A percentile compares a stretch with the other conserved stretches of the same genome.
Evolutionary conservation across 164 flowering plant genomes (phyloP).

Genomic region (Nymphaea colorata): DNA sequence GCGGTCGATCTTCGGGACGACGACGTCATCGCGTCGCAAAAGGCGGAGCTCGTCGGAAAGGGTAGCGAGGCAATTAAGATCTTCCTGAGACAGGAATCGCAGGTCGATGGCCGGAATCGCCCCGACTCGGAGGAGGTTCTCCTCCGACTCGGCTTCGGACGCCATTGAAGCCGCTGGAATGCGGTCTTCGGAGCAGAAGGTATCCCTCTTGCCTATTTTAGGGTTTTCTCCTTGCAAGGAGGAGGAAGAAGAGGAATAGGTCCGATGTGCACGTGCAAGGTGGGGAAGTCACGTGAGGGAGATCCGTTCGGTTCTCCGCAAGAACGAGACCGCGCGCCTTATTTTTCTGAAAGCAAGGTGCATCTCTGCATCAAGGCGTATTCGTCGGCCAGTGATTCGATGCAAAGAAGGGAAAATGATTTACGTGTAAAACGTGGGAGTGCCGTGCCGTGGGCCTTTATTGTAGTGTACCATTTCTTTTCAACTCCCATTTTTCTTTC

Average conservation of each 20-base stretch:
- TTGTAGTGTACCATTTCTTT: too few relatives aligned
- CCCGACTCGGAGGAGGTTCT: constrained; percentile 7
- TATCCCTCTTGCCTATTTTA: neutral
- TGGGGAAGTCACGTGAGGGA: neutral
- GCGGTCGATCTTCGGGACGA: constrained; percentile 70
- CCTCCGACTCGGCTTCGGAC: neutral
- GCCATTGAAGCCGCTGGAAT: neutral
- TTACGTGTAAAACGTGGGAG: too few relatives aligned
- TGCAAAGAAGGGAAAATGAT: too few relatives aligned
- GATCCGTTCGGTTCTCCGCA: neutral
- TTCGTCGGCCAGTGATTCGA: too few relatives aligned
- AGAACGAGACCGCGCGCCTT: neutral
- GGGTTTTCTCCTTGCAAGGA: neutral
- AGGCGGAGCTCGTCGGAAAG: constrained; percentile 29
- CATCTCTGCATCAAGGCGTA: too few relatives aligned
- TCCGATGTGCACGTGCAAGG: neutral
- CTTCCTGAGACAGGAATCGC: constrained; percentile 62
- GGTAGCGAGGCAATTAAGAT: constrained; percentile 53
- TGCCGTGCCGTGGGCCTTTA: too few relatives aligned
- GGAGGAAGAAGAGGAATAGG: neutral
- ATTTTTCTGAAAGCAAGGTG: too few relatives aligned
- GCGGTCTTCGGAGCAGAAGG: neutral
- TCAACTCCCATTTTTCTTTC: too few relatives aligned
- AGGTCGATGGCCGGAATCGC: constrained; percentile 62
- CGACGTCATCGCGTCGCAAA: constrained; percentile 29